Percentiles rank a stretch among this genome's conserved stretches.
These are phyloP conservation scores for Ustilago vetiveriae DNA, from an alignment of 1,284 basidiomycete species.

Conservation along the genomic window DNA sequence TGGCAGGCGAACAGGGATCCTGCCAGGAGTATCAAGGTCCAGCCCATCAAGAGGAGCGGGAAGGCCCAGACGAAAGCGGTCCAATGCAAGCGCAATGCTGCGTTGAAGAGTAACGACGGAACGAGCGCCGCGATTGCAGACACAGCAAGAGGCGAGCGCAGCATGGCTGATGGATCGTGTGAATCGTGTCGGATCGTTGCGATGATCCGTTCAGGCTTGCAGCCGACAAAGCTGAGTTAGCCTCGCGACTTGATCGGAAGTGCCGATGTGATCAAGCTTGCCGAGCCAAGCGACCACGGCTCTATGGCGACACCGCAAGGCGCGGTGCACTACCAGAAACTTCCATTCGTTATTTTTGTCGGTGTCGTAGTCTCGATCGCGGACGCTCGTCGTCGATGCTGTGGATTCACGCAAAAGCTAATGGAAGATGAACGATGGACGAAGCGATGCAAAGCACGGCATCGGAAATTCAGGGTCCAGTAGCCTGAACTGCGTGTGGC, in stretches of 20 bases:
- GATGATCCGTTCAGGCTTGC: no score
- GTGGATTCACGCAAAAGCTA: no score
- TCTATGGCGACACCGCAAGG: no score
- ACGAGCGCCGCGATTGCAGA: constrained; percentile 15
- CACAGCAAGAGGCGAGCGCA: constrained; percentile 4
- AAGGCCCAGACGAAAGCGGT: constrained; percentile 31
- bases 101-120: constrained; percentile 28
- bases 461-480: constrained; percentile 25
- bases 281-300: no score
- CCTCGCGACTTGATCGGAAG: constrained; percentile 5
- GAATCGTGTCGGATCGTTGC: background rate
- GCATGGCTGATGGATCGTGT: constrained; percentile 1
- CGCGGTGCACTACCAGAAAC: no score
- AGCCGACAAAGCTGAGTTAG: background rate
- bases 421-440: no score
- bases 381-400: no score
- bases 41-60: constrained; percentile 23
- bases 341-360: no score
- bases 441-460: background rate
- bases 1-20: constrained; percentile 26
- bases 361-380: no score
- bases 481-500: background rate
- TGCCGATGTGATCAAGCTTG: constrained; percentile 5
- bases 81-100: constrained; percentile 21
- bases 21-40: constrained; percentile 11